Conservation (phyloP, 148 eudicot genomes). For the Rhododendron vialii region DNA sequence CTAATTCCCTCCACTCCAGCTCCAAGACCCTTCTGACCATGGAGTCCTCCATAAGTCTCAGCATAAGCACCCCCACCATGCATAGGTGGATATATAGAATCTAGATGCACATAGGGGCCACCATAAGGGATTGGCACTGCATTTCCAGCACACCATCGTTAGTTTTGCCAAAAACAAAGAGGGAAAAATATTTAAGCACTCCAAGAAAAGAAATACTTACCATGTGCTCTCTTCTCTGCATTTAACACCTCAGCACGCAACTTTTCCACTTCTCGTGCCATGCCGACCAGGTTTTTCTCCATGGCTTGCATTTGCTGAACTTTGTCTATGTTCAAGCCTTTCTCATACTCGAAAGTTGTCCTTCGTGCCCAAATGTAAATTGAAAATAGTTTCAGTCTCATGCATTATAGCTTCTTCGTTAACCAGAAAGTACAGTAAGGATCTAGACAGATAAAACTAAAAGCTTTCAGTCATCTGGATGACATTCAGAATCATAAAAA, state of each 20-base stretch:
- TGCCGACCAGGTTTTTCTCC: conserved; percentile 57
- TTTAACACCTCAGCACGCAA: conserved; percentile 49
- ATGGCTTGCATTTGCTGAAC: conserved; percentile 60
- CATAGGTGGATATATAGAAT: conserved; percentile 33
- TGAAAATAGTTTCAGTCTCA: conserved; percentile 13
- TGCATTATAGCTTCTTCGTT: neutral
- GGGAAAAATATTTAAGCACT: neutral
- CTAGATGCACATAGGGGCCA: conserved; percentile 29
- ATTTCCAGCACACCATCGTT: conserved; percentile 8
- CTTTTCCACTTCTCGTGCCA: conserved; percentile 62
- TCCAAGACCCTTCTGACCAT: conserved; percentile 23
- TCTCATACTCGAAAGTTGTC: conserved; percentile 63
- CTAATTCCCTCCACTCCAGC: conserved; percentile 29
- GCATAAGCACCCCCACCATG: conserved; percentile 46
- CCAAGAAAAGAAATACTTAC: conserved; percentile 22
- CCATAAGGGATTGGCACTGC: conserved; percentile 36
- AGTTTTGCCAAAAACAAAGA: neutral
- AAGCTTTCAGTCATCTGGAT: neutral
- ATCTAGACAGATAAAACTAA: neutral
- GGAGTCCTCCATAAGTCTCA: conserved; percentile 37
- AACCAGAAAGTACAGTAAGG: neutral
- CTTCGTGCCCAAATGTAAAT: conserved; percentile 27
- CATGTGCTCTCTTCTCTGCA: conserved; percentile 57
- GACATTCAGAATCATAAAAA: neutral
- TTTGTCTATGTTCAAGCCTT: conserved; percentile 52